A percentile compares a stretch with the other conserved stretches of the same genome.
Conservation (phyloP, 2,329 filamentous ascomycete genomes). For the Fusarium graminum region DNA sequence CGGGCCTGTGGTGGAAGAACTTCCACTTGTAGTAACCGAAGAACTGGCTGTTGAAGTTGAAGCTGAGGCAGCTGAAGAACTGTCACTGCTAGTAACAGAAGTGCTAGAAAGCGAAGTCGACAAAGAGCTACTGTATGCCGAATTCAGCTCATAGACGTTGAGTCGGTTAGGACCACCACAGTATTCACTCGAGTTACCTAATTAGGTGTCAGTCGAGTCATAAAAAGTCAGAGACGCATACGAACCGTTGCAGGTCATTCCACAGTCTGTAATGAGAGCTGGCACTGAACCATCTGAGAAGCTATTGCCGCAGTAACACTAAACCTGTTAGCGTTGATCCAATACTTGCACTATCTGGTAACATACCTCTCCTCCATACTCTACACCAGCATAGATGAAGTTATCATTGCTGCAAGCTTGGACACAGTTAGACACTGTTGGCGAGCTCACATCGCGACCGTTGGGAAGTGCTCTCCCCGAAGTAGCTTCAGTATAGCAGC, state of each 20-base stretch:
- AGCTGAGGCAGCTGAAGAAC: neutral
- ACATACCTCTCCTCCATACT: constrained; percentile 57
- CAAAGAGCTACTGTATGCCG: constrained; percentile 17
- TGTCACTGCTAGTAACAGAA: neutral
- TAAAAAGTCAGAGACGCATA: rapidly evolving
- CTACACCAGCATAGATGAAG: constrained; percentile 53
- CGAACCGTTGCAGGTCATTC: constrained; percentile 53
- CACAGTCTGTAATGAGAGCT: constrained; percentile 51
- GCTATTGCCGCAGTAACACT: constrained; percentile 56
- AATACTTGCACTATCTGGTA: rapidly evolving
- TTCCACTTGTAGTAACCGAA: neutral
- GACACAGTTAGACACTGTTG: constrained; percentile 54
- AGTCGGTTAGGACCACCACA: constrained; percentile 54
- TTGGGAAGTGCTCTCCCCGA: constrained; percentile 52
- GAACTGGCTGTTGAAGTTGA: neutral
- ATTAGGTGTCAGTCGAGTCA: neutral
- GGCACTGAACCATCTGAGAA: constrained; percentile 49
- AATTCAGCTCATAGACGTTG: constrained; percentile 53
- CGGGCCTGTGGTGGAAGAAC: rapidly evolving
- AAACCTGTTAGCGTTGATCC: rapidly evolving
- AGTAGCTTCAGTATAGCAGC: constrained; percentile 56
- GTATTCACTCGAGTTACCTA: constrained; percentile 54
- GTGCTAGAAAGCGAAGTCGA: neutral
- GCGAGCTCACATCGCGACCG: constrained; percentile 39
- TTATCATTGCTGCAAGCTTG: constrained; percentile 48